Evolutionary conservation across 2,329 filamentous ascomycete species (phyloP).

Genomic region (Phyllosticta citriasiana): DNA sequence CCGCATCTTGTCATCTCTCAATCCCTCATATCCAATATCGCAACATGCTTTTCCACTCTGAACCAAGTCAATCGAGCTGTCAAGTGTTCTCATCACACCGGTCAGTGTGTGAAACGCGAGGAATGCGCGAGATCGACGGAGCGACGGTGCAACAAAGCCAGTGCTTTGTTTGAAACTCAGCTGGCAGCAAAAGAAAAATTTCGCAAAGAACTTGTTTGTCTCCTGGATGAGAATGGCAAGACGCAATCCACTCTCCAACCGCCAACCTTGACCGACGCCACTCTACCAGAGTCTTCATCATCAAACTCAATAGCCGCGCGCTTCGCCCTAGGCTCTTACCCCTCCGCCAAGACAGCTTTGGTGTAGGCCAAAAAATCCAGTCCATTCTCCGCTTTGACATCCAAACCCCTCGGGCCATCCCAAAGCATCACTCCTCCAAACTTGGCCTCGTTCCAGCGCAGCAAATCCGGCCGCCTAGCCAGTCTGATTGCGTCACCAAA

Average conservation of each 20-base stretch:
- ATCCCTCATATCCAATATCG: background rate
- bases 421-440: slow-evolving; percentile 6
- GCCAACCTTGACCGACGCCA: background rate
- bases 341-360: slow-evolving; percentile 6
- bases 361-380: slow-evolving; percentile 3
- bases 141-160: background rate
- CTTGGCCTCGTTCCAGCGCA: slow-evolving; percentile 2
- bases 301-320: background rate
- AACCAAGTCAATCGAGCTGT: too few relatives aligned
- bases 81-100: too few relatives aligned
- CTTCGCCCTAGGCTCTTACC: background rate
- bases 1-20: background rate
- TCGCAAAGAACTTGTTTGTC: background rate
- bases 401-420: slow-evolving; percentile 7
- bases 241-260: background rate
- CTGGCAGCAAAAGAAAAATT: background rate
- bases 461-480: background rate
- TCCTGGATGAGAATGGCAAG: background rate
- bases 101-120: background rate
- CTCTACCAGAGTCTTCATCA: background rate
- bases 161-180: background rate
- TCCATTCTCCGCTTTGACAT: background rate
- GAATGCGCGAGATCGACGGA: background rate
- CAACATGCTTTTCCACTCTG: too few relatives aligned
- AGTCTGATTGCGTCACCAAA: slow-evolving; percentile 1